A percentile compares a stretch with the other conserved stretches of the same genome.
Conservation (phyloP, 2,329 filamentous ascomycete species). For the Diaporthe sp. region DNA sequence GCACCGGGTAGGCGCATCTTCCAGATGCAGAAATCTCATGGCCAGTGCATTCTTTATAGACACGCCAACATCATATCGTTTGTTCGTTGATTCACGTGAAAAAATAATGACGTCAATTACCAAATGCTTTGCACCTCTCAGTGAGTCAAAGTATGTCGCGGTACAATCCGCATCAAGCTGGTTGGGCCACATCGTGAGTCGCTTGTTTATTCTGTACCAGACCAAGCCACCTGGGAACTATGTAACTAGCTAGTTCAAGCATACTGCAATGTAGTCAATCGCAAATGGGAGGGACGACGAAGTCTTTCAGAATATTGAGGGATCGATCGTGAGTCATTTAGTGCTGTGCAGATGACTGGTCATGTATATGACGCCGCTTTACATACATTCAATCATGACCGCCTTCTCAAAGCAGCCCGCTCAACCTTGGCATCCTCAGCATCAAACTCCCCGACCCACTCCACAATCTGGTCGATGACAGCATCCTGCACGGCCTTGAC, state of each 20-base stretch:
- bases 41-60: neutral
- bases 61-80: neutral
- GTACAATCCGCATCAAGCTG: neutral
- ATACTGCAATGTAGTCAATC: neutral
- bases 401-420: neutral
- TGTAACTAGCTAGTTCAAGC: too few relatives aligned
- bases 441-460: slow-evolving; percentile 68
- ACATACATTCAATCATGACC: neutral
- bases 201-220: too few relatives aligned
- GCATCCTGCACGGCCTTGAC: slow-evolving; percentile 64
- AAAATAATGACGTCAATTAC: neutral
- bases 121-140: neutral
- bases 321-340: neutral
- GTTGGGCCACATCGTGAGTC: neutral
- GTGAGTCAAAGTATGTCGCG: neutral
- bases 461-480: slow-evolving; percentile 64
- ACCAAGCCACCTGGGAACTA: too few relatives aligned
- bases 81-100: neutral
- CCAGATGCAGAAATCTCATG: neutral
- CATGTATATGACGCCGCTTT: too few relatives aligned
- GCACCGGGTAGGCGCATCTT: neutral
- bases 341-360: too few relatives aligned
- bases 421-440: slow-evolving; percentile 45
- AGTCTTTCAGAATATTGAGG: neutral
- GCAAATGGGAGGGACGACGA: neutral